phyloP scores from a whole-genome alignment of 1,284 basidiomycete species.

The Hemileia vastatrix region DNA sequence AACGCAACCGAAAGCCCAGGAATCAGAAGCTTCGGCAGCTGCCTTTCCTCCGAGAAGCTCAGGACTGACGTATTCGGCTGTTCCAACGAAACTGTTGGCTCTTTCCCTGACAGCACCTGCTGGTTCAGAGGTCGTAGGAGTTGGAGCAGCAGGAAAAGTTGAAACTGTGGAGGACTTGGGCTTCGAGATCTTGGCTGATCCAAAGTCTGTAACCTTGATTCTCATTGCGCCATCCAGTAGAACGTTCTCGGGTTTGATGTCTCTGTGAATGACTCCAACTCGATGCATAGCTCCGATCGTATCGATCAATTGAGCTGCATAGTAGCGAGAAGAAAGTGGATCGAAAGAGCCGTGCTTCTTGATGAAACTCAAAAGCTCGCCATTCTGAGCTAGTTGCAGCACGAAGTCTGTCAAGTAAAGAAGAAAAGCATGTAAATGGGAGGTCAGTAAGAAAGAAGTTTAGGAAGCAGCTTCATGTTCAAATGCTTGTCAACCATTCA shows the following conservation, averaged over 20 bases:
- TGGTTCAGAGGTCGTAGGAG: no score
- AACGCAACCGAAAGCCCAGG: constrained; percentile 54
- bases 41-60: constrained; percentile 68
- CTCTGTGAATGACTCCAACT: constrained; percentile 77
- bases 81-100: constrained; percentile 83
- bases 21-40: constrained; percentile 49
- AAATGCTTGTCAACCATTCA: no score
- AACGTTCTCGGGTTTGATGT: constrained; percentile 38
- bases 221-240: constrained; percentile 33
- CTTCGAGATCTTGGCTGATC: constrained; percentile 35
- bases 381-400: constrained; percentile 73
- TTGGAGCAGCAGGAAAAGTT: not conserved
- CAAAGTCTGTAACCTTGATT: constrained; percentile 42
- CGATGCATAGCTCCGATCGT: constrained; percentile 78
- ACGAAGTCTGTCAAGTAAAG: constrained; percentile 61
- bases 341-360: constrained; percentile 66
- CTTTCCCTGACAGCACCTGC: no score
- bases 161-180: not conserved
- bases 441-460: no score
- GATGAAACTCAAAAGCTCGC: constrained; percentile 72
- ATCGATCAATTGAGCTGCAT: constrained; percentile 76
- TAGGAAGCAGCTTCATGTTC: no score
- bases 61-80: constrained; percentile 89
- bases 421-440: no score
- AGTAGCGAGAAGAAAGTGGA: constrained; percentile 61